Evolutionary conservation across 2,329 filamentous ascomycete species (phyloP), one percentile per base, ranked within the genome.

Genomic region (Cadophora sp.): DNA sequence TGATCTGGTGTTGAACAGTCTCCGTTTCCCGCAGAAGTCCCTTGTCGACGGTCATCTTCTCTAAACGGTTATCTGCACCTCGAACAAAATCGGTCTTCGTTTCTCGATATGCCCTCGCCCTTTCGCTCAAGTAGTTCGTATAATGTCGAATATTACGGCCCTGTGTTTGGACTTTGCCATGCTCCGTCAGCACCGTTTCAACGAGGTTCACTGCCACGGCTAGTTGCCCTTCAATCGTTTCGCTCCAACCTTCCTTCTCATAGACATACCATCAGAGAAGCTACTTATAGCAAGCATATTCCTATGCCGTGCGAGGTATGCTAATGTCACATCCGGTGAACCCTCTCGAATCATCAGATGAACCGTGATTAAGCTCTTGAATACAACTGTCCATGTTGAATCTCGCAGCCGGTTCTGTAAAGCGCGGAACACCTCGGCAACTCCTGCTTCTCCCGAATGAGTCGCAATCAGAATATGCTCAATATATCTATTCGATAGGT

Each of bases 371-470:
- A 99, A 85, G 75, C 93, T 91, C 84, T 99, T 99, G 89, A 97
- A 97, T 72, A 97, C 95, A 67, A 98, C 94, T n/a, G 96, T 99
- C 96, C 96, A 99, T 85, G 96, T 97, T 74, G 95, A 95, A 80
- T 99, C 96, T 79, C 94, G 91, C 73, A 99, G 82, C 63, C 96
- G 89, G 79, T 93, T 89, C 78, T 97, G 94, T 65, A 99, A 84
- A 51, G 94, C 93, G 69, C 96, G 91, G 80, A 99, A 98, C 77
- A 99, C 92, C 82, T 99, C 96, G 69, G 91, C 95, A 69, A 99
- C 93, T 73, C 95, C 96, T 64, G 93, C 92, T 81, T 99, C 96
- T 74, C 94, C 96, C 26, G 94, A 91, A 81, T 97, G 93, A 46
- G 96, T 99, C 71, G 96, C 95, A 73, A 97, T 87, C 67, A 99